Evolutionary conservation across 2,329 filamentous ascomycete species (phyloP).

Genomic region (Calonectria hawksworthii): DNA sequence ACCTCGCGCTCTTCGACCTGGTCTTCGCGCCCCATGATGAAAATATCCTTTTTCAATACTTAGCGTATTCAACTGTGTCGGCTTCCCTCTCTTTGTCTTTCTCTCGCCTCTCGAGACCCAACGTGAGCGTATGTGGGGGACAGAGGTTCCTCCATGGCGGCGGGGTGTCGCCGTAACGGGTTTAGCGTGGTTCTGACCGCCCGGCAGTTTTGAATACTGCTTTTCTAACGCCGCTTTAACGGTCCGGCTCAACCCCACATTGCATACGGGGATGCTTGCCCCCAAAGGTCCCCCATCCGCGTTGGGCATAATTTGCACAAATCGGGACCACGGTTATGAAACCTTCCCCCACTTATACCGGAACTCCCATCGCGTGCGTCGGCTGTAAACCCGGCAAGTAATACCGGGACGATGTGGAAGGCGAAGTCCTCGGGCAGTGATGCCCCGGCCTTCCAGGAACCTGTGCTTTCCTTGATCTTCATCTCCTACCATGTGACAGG

Average conservation of each 20-base stretch:
- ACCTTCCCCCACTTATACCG: conserved; percentile 9
- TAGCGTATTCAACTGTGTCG: conserved; percentile 2
- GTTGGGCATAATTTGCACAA: background rate
- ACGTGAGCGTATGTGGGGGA: conserved; percentile 43
- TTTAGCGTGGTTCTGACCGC: conserved; percentile 51
- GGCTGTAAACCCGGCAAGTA: conserved; percentile 26
- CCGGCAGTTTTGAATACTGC: conserved; percentile 49
- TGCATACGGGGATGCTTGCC: background rate
- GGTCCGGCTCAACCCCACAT: background rate
- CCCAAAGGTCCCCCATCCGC: background rate
- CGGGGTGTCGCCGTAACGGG: conserved; percentile 45
- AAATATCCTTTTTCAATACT: conserved; percentile 9
- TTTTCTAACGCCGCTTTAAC: background rate
- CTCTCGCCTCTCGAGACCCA: conserved; percentile 28
- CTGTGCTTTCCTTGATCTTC: conserved; percentile 9
- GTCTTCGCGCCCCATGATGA: conserved; percentile 80
- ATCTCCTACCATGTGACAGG: conserved; percentile 14
- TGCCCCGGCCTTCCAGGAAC: conserved; percentile 13
- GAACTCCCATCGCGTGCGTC: conserved; percentile 14
- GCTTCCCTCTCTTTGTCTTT: conserved; percentile 15
- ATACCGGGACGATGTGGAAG: conserved; percentile 13
- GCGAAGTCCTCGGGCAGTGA: conserved; percentile 20
- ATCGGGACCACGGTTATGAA: background rate
- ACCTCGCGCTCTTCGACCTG: conserved; percentile 97
- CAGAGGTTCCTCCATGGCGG: conserved; percentile 42